These are phyloP conservation scores for Byssochlamys sp. DNA, from an alignment of 2,329 filamentous ascomycete species.

Conservation along the genomic window DNA sequence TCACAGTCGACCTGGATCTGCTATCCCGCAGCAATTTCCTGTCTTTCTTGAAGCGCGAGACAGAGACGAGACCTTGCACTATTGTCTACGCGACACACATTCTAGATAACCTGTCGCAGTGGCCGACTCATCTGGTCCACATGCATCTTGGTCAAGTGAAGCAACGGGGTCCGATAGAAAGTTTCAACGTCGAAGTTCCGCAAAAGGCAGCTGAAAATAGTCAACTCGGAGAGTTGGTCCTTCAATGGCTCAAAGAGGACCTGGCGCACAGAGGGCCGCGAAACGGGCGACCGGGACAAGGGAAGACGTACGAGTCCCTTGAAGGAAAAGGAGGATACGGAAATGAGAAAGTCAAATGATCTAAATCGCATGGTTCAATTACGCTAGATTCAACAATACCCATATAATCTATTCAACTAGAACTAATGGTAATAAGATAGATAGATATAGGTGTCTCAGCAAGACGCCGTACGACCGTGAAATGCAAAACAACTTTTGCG, in stretches of 20 bases:
- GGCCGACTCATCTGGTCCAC: slow-evolving; percentile 91
- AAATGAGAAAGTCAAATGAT: slow-evolving; percentile 35
- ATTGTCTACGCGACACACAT: slow-evolving; percentile 98
- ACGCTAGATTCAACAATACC: not conserved
- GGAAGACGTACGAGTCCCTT: slow-evolving; percentile 42
- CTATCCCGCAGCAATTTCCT: slow-evolving; percentile 77
- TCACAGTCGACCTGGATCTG: slow-evolving; percentile 91
- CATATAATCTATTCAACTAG: not conserved
- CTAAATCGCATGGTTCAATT: not conserved
- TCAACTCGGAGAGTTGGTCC: slow-evolving; percentile 72
- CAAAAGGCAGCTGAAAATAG: slow-evolving; percentile 62
- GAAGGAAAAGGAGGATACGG: slow-evolving; percentile 58
- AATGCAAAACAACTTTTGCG: slow-evolving; percentile 2
- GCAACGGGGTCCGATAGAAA: slow-evolving; percentile 68
- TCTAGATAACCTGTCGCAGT: slow-evolving; percentile 82
- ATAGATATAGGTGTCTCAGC: not conserved
- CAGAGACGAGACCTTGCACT: slow-evolving; percentile 69
- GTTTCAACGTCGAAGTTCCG: slow-evolving; percentile 51
- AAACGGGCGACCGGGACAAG: slow-evolving; percentile 46
- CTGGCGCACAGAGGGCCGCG: slow-evolving; percentile 68
- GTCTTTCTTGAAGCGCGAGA: slow-evolving; percentile 76
- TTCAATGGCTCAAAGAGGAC: slow-evolving; percentile 78
- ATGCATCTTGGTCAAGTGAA: slow-evolving; percentile 85
- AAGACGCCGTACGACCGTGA: not conserved
- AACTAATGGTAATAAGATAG: not conserved